Percentiles rank a stretch among this genome's conserved stretches.
Evolutionary conservation across 2,329 filamentous ascomycete species (phyloP).

Genomic region (Dactylellina drechsleri): DNA sequence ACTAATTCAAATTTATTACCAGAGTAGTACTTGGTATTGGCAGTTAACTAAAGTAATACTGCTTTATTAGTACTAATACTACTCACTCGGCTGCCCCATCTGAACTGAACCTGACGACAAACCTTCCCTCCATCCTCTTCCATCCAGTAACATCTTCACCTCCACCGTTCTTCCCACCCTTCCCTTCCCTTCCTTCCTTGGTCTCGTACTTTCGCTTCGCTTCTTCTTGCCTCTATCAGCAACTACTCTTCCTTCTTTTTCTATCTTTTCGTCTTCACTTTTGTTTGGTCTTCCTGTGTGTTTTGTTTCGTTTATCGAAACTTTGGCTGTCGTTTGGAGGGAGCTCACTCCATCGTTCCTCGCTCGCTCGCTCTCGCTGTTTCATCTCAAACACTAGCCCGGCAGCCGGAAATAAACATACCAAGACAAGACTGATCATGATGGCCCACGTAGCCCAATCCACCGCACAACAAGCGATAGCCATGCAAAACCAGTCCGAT

Average conservation of each 20-base stretch:
- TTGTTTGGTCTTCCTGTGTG: background rate
- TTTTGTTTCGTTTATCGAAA: slow-evolving; percentile 3
- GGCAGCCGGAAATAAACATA: background rate
- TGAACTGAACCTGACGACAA: slow-evolving; percentile 27
- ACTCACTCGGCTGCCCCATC: slow-evolving; percentile 54
- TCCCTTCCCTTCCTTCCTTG: slow-evolving; percentile 23
- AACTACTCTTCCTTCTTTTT: background rate
- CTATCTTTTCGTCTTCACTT: background rate
- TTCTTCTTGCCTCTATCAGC: slow-evolving; percentile 4
- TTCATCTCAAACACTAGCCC: background rate
- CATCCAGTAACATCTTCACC: slow-evolving; percentile 25
- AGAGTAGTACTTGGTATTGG: background rate
- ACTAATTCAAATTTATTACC: background rate
- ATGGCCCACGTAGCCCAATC: slow-evolving; percentile 55
- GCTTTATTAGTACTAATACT: background rate
- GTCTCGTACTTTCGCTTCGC: background rate
- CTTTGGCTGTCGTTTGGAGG: background rate
- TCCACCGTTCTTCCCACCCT: slow-evolving; percentile 33
- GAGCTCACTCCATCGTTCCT: background rate
- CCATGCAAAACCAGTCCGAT: slow-evolving; percentile 49
- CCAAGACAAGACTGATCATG: slow-evolving; percentile 33
- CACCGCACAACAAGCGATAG: slow-evolving; percentile 52
- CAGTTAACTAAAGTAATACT: background rate
- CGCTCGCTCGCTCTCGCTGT: slow-evolving; percentile 9
- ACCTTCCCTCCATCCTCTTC: slow-evolving; percentile 44